Evolutionary conservation across 2,329 filamentous ascomycete species (phyloP), one percentile per base, ranked within the genome.

Genomic region (Xylaria sp.): DNA sequence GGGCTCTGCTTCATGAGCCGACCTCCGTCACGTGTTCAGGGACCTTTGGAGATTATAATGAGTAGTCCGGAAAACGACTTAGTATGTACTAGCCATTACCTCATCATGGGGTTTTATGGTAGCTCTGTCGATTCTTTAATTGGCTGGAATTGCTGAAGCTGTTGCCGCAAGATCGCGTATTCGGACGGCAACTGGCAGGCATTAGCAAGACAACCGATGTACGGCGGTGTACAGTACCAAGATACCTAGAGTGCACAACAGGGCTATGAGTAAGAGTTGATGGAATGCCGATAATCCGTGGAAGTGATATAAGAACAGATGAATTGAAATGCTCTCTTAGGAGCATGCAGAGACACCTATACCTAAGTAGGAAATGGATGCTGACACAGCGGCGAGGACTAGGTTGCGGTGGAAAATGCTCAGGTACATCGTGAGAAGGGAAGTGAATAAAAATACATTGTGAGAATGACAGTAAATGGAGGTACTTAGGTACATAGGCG

Each of bases 1-100:
- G 27, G 48, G 48, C 23, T 58, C 47, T 57, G 43, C 58, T 56
- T 37, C 46, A 27, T 3, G 58, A 52, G 58, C 54, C 59, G 59
- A 54, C 48, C 46, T 54, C 54, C 55, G 21, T 52, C 11, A 33
- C 51, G 56, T 60, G 31, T 63, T 53, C 52, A 55, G 56, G 44
- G 60, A 60, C 55, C 38, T 47, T 31, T 27, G 29, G 40, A 47
- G 53, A 61, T 53, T 40, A 19, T 19, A 15, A 9, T 10, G 15
- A 13, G 33, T 46, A 8, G 19, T 13, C 41, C 33, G 15, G 19
- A 13, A 11, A 8, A 3, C 27, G 4, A 27, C 19, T 59, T 27
- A 59, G 48, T 33, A 47, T 41, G 10, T 38, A 23, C 19, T 37
- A 5, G 10, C 4, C 2, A n/a, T n/a, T n/a, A n/a, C n/a, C n/a